phyloP scores from a whole-genome alignment of 345 rosid genomes.

The Rhodamnia argentea region DNA sequence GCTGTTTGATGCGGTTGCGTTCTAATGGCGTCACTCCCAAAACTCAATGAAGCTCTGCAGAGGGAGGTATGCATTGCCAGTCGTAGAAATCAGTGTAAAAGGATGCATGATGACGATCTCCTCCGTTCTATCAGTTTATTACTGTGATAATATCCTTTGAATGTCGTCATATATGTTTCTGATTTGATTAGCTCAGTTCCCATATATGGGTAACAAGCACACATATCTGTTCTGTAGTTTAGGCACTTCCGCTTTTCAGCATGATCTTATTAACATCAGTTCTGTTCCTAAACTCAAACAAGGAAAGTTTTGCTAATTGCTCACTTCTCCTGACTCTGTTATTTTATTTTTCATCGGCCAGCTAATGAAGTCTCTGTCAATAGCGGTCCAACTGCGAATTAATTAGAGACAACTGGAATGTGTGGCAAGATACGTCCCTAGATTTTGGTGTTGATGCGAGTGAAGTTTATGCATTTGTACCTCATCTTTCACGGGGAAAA shows the following conservation, averaged over 20 bases:
- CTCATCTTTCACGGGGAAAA: too few species aligned
- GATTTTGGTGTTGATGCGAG: background rate
- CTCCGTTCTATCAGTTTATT: background rate
- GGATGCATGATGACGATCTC: background rate
- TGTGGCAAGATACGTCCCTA: background rate
- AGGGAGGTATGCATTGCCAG: too few species aligned
- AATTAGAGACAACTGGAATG: too few species aligned
- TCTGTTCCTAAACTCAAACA: background rate
- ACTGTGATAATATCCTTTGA: background rate
- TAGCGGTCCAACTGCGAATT: background rate
- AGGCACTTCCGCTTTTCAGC: background rate
- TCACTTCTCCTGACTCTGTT: background rate
- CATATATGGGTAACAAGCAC: background rate
- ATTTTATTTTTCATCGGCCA: too few species aligned
- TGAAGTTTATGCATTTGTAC: background rate
- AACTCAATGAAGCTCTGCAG: too few species aligned
- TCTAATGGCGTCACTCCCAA: too few species aligned
- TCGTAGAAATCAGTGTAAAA: background rate
- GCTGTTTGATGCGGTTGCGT: too few species aligned
- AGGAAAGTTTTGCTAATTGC: background rate
- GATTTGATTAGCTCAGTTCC: background rate
- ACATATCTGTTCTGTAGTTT: rapidly evolving
- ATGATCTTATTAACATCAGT: background rate
- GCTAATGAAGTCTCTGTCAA: background rate
- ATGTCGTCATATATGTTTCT: too few species aligned